Percentiles rank a stretch among this genome's conserved stretches.
Evolutionary conservation across 2,329 filamentous ascomycete genomes (phyloP).

Genomic region (Pyrenochaeta sp.): DNA sequence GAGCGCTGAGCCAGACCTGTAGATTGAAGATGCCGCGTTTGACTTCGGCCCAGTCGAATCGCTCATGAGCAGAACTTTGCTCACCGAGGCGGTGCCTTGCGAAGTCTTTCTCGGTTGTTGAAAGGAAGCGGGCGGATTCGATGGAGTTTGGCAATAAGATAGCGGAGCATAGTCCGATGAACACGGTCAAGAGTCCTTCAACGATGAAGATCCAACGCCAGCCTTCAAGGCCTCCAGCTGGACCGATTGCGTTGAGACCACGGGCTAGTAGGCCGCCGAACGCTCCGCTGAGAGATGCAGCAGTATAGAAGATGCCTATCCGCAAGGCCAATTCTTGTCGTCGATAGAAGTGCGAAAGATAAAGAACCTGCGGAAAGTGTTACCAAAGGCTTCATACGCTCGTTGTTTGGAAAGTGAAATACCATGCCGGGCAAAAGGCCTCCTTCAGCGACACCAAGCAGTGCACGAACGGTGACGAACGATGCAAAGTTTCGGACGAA

Average conservation of each 20-base stretch:
- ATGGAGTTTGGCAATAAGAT: conserved; percentile 65
- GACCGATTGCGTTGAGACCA: conserved; percentile 68
- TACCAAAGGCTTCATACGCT: background rate
- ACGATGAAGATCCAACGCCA: conserved; percentile 72
- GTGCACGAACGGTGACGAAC: conserved; percentile 68
- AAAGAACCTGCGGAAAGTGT: conserved; percentile 53
- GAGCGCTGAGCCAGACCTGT: conserved; percentile 70
- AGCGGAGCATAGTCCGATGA: conserved; percentile 62
- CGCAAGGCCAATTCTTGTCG: conserved; percentile 68
- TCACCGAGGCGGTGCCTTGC: conserved; percentile 57
- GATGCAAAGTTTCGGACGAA: conserved; percentile 63
- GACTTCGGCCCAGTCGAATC: conserved; percentile 69
- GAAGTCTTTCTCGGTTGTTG: conserved; percentile 60
- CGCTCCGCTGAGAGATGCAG: conserved; percentile 70
- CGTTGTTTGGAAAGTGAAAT: conserved; percentile 18
- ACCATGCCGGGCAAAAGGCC: conserved; percentile 73
- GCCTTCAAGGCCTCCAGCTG: conserved; percentile 60
- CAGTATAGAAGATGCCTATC: conserved; percentile 74
- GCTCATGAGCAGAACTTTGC: conserved; percentile 52
- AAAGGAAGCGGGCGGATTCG: conserved; percentile 63
- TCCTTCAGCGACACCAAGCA: conserved; percentile 71
- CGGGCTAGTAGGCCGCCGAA: conserved; percentile 71
- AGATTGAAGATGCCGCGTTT: conserved; percentile 66
- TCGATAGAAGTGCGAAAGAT: conserved; percentile 70
- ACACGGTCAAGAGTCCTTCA: conserved; percentile 64